A percentile compares a stretch with the other conserved stretches of the same genome.
phyloP scores from a whole-genome alignment of 2,329 filamentous ascomycete species.

The Lachnellula arida region DNA sequence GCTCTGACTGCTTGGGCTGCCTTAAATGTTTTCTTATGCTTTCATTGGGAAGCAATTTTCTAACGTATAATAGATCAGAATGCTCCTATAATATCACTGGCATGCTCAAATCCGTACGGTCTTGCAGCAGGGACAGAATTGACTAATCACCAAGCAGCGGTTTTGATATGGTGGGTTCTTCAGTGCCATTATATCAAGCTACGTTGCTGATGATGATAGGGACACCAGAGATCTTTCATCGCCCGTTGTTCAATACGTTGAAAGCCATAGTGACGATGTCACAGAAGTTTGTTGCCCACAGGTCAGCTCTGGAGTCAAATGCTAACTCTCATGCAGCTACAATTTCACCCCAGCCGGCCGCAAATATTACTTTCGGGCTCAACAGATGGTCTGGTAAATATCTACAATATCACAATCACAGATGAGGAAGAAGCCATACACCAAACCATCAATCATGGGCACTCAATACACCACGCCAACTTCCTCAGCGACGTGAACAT shows the following conservation, averaged over 20 bases:
- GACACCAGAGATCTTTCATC: conserved; percentile 49
- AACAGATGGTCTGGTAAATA: conserved; percentile 73
- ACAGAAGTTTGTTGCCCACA: conserved; percentile 44
- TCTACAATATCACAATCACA: conserved; percentile 65
- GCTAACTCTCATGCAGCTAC: conserved; percentile 40
- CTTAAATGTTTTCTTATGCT: not conserved
- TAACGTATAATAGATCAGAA: conserved; percentile 35
- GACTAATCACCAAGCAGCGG: conserved; percentile 56
- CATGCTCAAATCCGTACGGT: conserved; percentile 52
- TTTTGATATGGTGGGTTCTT: conserved; percentile 53
- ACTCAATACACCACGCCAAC: conserved; percentile 69
- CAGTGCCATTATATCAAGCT: not conserved
- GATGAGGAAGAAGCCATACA: conserved; percentile 75
- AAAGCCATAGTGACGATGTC: conserved; percentile 64
- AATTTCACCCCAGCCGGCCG: conserved; percentile 56
- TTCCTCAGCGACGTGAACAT: conserved; percentile 63
- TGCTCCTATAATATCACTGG: conserved; percentile 59
- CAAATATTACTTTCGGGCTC: conserved; percentile 68
- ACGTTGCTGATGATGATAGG: conserved; percentile 36
- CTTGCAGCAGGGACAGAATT: conserved; percentile 72
- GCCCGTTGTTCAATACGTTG: conserved; percentile 52
- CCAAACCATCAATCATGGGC: conserved; percentile 73
- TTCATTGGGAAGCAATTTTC: too few relatives aligned
- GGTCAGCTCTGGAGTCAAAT: conserved; percentile 18
- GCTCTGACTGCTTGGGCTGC: not conserved